These are phyloP conservation scores for Beauveria bassiana DNA, from an alignment of 2,329 filamentous ascomycete species.

Conservation along the genomic window DNA sequence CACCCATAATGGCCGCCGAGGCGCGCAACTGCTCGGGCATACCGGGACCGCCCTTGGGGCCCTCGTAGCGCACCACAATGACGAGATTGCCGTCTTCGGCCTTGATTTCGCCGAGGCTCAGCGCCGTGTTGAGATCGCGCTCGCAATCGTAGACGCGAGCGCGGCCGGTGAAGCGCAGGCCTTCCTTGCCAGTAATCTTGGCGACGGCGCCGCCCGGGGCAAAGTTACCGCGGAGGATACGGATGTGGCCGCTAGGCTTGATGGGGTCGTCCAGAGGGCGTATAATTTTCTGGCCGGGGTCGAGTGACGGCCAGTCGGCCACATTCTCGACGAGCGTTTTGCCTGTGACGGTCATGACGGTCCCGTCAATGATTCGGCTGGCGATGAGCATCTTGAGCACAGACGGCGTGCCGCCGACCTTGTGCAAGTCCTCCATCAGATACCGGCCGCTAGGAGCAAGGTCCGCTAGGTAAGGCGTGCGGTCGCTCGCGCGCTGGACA, in stretches of 20 bases:
- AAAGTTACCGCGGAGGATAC: conserved; percentile 74
- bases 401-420: conserved; percentile 75
- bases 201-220: conserved; percentile 77
- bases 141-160: conserved; percentile 85
- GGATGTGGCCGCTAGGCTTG: conserved; percentile 73
- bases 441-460: conserved; percentile 77
- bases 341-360: conserved; percentile 74
- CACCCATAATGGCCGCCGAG: conserved; percentile 86
- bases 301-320: conserved; percentile 64
- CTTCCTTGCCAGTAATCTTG: conserved; percentile 92
- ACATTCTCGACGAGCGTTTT: conserved; percentile 79
- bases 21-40: conserved; percentile 95
- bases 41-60: conserved; percentile 84
- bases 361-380: conserved; percentile 66
- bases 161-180: conserved; percentile 64
- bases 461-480: conserved; percentile 80
- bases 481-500: conserved; percentile 71
- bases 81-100: conserved; percentile 66
- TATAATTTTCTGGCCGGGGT: conserved; percentile 76
- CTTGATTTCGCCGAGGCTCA: conserved; percentile 58
- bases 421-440: conserved; percentile 81
- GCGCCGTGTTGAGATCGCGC: conserved; percentile 64
- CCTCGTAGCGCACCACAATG: conserved; percentile 86
- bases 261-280: conserved; percentile 59
- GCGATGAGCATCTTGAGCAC: conserved; percentile 82